Base-by-base conservation (phyloP, 768 basidiomycete species). In the Omphalotus guepiniiformis region DNA sequence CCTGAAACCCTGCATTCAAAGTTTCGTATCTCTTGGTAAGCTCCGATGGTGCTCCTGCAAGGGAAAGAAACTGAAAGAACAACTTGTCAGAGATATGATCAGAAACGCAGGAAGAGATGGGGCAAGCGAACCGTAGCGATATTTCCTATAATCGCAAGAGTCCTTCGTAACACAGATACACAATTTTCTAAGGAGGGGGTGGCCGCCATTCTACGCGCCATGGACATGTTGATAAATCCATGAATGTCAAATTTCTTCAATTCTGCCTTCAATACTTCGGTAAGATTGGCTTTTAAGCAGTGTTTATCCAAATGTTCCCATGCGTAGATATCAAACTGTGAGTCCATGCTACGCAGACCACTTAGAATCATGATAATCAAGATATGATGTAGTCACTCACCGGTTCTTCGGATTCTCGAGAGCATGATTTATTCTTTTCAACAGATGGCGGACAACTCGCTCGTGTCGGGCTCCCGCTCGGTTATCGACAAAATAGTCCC, bases 401-500 rank as follows among this genome's bases (percentile, higher is more conserved):
- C n/a, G 35, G 15, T 37, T 37, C 18, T 32, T 6, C 18, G 6
- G 3, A 29, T 43, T 28, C 26, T 29, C 22, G 8, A 43, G 30
- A 2, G 5, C 7, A 43, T 8, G 18, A n/a, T 16, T 12, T 11
- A 44, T 9, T 12, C 34, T 19, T 13, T 44, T 44, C 3, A 36
- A 8, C 5, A 44, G 30, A 27, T 44, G 36, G 18, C 34, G 7
- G 5, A 25, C 43, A 23, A 44, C 15, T 23, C 13, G 43, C n/a
- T 44, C 43, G 13, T 44, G 9, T 21, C 34, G 21, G 4, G 30
- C 32, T 35, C 26, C 32, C 19, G 0, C 19, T 2, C 36, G 36
- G 11, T 47, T 54, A 36, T 69, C 57, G 28, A 68, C 59, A 16
- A 56, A 65, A 15, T 62, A 58, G 5, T 53, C 56, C 3, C 54